Conservation (phyloP, 2,329 filamentous ascomycete genomes). For the Thermochaetoides dissita region DNA sequence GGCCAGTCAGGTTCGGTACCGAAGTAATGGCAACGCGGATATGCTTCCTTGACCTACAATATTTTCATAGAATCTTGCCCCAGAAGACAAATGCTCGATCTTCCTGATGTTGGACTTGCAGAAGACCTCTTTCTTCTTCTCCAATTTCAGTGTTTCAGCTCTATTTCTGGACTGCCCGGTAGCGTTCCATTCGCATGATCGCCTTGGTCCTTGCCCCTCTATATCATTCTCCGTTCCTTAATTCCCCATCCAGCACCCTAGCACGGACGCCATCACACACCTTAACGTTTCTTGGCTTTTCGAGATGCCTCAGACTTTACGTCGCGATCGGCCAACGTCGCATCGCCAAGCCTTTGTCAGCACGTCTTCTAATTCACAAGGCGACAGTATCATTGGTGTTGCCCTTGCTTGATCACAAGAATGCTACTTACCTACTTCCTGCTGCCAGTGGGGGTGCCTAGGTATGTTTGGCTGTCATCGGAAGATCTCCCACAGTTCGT, state of each 20-base stretch:
- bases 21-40: no score
- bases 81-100: no score
- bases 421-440: no score
- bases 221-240: not conserved
- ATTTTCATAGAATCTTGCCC: no score
- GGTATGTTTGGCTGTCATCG: no score
- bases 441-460: no score
- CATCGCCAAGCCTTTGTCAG: slow-evolving; percentile 4
- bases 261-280: not conserved
- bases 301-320: slow-evolving; percentile 4
- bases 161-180: slow-evolving; percentile 1
- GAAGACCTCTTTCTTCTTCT: not conserved
- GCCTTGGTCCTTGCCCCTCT: not conserved
- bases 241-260: slow-evolving; percentile 2
- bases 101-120: not conserved
- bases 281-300: not conserved
- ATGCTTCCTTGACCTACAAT: no score
- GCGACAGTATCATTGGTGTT: no score
- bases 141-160: slow-evolving; percentile 9
- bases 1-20: no score
- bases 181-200: slow-evolving; percentile 10
- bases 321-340: not conserved
- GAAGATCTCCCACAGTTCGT: no score
- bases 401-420: no score
- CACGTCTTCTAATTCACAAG: no score